Conservation (phyloP, 495 filamentous ascomycete genomes). For the Choiromyces venosus region DNA sequence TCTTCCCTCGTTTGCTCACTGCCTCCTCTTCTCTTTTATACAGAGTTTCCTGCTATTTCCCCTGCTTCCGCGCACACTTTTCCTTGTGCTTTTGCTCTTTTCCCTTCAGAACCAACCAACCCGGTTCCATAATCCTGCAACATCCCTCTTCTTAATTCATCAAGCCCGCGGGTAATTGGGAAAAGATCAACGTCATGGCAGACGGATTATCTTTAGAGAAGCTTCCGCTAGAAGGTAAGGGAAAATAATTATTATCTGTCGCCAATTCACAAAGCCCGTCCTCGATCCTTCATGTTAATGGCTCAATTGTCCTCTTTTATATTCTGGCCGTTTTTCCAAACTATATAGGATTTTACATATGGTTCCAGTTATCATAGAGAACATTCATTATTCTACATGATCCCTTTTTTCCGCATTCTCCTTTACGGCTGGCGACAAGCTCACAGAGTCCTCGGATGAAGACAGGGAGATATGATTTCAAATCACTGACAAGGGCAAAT, state of each 20-base stretch:
- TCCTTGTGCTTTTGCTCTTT: background rate
- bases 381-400: background rate
- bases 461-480: background rate
- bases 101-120: background rate
- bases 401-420: background rate
- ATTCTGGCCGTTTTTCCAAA: background rate
- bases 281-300: too few species aligned
- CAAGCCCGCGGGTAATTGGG: background rate
- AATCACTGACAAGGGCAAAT: slow-evolving; percentile 7
- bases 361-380: background rate
- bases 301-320: background rate
- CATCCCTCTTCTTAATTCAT: background rate
- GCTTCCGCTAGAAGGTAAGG: slow-evolving; percentile 38
- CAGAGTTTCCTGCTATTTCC: background rate
- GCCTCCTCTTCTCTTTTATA: background rate
- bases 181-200: slow-evolving; percentile 22
- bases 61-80: background rate
- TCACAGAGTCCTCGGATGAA: background rate
- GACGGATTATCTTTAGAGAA: slow-evolving; percentile 28
- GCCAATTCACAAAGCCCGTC: background rate
- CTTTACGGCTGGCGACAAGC: background rate
- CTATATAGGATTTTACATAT: background rate
- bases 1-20: background rate
- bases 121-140: background rate
- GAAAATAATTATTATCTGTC: background rate